Evolutionary conservation across 2,329 filamentous ascomycete species (phyloP), one percentile per base, ranked within the genome.

Genomic region (Colletotrichum euphorbiae): DNA sequence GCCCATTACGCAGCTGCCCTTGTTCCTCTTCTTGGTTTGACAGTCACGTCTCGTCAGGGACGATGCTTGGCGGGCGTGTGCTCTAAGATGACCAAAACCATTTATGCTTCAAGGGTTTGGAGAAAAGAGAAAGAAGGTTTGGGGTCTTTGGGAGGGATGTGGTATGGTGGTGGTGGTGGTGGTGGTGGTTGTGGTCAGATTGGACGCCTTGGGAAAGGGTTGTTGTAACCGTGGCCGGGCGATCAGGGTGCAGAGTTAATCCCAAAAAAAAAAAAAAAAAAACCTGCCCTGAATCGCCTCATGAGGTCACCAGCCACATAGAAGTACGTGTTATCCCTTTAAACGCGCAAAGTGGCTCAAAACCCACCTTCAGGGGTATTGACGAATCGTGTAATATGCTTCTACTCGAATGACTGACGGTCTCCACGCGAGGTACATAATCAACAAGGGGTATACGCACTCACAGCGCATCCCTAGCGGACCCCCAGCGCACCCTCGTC

Each of bases 111-210:
- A 65, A 52, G 60, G 65, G 38, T 58, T 59, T 48, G 46, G 65
- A 54, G 45, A 43, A 68, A 68, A 48, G 51, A 63, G 63, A 65
- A 68, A 54, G 51, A 63, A 67, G 51, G 59, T 67, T 67, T 67
- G 17, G 42, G 42, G 28, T 24, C 24, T 24, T 24, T 24, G 3
- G 24, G 4, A 24, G 24, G 24, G 24, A 4, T 5, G 24, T 24
- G 24, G 4, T 24, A 24, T 24, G 24, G 24, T 24, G 24, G 24
- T 24, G n/a, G n/a, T n/a, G n/a, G 24, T 24, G 21, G 33, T 24
- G 19, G 45, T 43, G 58, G 31, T 36, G 55, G 36, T 40, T 59
- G 40, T 43, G 21, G 51, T 24, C 28, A 45, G 38, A 21, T 24
- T 21, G 55, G 33, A 40, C 43, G 40, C 12, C 40, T 33, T 42